Conservation (phyloP, 495 filamentous ascomycete genomes). For the Xylaria nigripes region DNA sequence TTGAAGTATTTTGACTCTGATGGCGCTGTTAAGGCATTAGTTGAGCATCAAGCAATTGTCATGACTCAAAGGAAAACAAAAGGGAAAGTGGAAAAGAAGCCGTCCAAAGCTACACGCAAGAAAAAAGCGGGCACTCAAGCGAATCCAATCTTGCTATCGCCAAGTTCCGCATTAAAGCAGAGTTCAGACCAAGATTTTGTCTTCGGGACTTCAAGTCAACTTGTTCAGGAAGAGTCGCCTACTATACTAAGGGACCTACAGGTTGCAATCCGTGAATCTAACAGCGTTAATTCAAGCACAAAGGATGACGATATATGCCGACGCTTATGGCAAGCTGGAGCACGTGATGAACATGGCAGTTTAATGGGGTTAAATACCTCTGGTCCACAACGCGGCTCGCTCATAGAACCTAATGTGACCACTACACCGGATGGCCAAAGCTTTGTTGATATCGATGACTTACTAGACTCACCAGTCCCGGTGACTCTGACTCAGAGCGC, state of each 20-base stretch:
- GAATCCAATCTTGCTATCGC: slow-evolving; percentile 57
- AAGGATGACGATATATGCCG: slow-evolving; percentile 26
- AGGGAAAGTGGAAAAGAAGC: slow-evolving; percentile 24
- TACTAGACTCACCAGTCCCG: slow-evolving; percentile 17
- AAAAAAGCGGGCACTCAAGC: slow-evolving; percentile 36
- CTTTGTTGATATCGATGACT: slow-evolving; percentile 34
- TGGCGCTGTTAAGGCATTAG: slow-evolving; percentile 23
- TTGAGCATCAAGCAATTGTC: slow-evolving; percentile 24
- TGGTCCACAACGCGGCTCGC: slow-evolving; percentile 40
- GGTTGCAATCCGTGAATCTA: slow-evolving; percentile 58
- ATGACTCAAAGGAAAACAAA: slow-evolving; percentile 29
- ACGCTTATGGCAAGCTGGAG: slow-evolving; percentile 58
- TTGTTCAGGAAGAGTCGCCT: slow-evolving; percentile 69
- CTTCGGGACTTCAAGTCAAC: slow-evolving; percentile 89
- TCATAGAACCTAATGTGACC: neutral
- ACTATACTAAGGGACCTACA: slow-evolving; percentile 59
- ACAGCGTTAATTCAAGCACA: slow-evolving; percentile 31
- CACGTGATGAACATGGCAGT: slow-evolving; percentile 54
- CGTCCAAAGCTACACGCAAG: slow-evolving; percentile 30
- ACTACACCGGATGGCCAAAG: slow-evolving; percentile 4
- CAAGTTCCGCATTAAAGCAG: slow-evolving; percentile 58
- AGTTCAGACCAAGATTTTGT: slow-evolving; percentile 71
- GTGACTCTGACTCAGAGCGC: neutral
- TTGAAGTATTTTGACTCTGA: slow-evolving; percentile 27
- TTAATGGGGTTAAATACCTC: slow-evolving; percentile 51